Conservation (phyloP, 495 filamentous ascomycete species). For the Daldinia vernicosa region DNA sequence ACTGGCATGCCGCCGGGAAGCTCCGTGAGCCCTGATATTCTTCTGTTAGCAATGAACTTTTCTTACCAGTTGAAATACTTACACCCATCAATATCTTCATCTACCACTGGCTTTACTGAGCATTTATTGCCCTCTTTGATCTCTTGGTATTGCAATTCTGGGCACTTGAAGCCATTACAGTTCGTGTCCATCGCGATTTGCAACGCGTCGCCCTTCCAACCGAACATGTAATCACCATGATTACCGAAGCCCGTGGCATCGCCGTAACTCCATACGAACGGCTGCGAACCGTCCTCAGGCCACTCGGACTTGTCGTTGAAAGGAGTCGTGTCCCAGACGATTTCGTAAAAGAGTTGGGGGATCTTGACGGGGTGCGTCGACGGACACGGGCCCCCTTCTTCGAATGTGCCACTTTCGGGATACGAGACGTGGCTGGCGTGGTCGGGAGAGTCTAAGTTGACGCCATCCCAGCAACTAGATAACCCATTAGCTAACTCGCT, state of each 20-base stretch:
- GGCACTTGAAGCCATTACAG: slow-evolving; percentile 38
- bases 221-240: slow-evolving; percentile 45
- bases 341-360: slow-evolving; percentile 52
- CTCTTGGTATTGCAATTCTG: slow-evolving; percentile 36
- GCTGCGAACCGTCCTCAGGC: slow-evolving; percentile 54
- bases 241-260: slow-evolving; percentile 44
- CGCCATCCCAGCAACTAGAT: slow-evolving; percentile 41
- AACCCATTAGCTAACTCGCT: not conserved
- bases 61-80: slow-evolving; percentile 20
- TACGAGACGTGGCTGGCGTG: slow-evolving; percentile 44
- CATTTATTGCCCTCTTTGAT: slow-evolving; percentile 48
- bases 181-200: slow-evolving; percentile 42
- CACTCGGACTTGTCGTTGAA: slow-evolving; percentile 53
- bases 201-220: slow-evolving; percentile 45
- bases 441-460: slow-evolving; percentile 39
- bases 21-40: slow-evolving; percentile 33
- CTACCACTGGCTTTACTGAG: slow-evolving; percentile 34
- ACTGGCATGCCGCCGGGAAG: slow-evolving; percentile 43
- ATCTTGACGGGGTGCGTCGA: slow-evolving; percentile 47
- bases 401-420: slow-evolving; percentile 45
- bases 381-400: slow-evolving; percentile 46
- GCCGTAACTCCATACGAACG: slow-evolving; percentile 56
- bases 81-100: slow-evolving; percentile 49
- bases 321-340: slow-evolving; percentile 51
- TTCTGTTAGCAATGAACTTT: not conserved